These are phyloP conservation scores for Rhododendron vialii DNA, from an alignment of 148 eudicot genomes.

Conservation along the genomic window DNA sequence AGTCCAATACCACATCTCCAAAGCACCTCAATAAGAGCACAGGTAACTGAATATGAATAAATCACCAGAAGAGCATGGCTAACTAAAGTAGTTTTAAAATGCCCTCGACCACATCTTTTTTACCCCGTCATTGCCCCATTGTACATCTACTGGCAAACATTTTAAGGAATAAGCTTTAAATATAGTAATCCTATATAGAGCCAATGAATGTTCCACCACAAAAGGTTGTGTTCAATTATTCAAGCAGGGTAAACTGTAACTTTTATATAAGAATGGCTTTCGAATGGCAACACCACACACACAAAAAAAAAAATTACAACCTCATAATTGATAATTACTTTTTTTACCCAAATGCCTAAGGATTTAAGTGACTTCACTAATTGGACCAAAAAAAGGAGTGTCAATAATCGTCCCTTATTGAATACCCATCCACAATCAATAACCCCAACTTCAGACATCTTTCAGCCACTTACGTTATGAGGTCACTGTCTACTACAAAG, in stretches of 20 bases:
- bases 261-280: not conserved
- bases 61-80: not conserved
- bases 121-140: not conserved
- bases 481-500: not conserved
- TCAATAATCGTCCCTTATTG: not conserved
- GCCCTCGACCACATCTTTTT: not conserved
- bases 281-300: not conserved
- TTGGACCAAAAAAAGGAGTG: not conserved
- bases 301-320: not conserved
- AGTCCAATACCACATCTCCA: not conserved
- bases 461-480: not conserved
- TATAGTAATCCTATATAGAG: not conserved
- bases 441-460: not conserved
- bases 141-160: not conserved
- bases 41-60: not conserved
- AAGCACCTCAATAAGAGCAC: not conserved
- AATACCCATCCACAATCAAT: not conserved
- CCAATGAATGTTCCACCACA: not conserved
- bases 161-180: not conserved
- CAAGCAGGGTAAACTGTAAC: not conserved
- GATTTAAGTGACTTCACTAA: not conserved
- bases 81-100: not conserved
- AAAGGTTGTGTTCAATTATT: not conserved
- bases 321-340: not conserved
- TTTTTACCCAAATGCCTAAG: not conserved